Evolutionary conservation across 257 asterid genomes (phyloP), one percentile per base, ranked within the genome.

Genomic region (Paulownia fortunei): DNA sequence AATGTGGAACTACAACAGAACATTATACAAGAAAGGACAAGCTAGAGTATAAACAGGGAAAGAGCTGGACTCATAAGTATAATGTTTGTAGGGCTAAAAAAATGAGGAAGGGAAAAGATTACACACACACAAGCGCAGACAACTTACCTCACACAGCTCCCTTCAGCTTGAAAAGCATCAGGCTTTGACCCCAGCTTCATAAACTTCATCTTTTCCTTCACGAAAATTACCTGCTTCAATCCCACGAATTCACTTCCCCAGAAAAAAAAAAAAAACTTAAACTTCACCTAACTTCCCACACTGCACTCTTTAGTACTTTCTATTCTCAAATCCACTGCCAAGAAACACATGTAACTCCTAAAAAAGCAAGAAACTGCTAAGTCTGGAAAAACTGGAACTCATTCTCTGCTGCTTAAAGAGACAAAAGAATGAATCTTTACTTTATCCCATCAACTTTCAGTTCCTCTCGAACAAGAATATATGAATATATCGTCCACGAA

Each of bases 141-240:
- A 60, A 66, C 56, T 74, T 64, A 88, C 97, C 96, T 92, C 81
- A 86, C 89, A 74, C 72, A 82, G 84, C 76, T 87, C 19, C 94
- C 98, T 63, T 89, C 89, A 70, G 88, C 82, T 81, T 88, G 96
- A 76, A 94, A 94, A 79, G 93, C 89, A 87, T 94, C 97, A 44
- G 97, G 95, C 88, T 91, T 94, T 42, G 98, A 94, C 8, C 98
- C 97, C 91, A 94, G 73, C 89, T 94, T 94, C 98, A 94, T 94
- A 77, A 82, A 92, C 94, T 92, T 92, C 98, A 94, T 94, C 52
- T 77, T 85, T 73, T 46, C 69, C 73, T 65, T 75, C 49, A 66
- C n/a, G 55, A 72, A 60, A 76, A 65, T 52, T 62, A 15, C 23
- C 55, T 30, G 32, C 44, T 39, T 63, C 76, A 42, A 65, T 74